A percentile compares a stretch with the other conserved stretches of the same genome.
These are phyloP conservation scores for Yamadazyma siamensis DNA, from an alignment of 1,139 yeast species.

Conservation along the genomic window DNA sequence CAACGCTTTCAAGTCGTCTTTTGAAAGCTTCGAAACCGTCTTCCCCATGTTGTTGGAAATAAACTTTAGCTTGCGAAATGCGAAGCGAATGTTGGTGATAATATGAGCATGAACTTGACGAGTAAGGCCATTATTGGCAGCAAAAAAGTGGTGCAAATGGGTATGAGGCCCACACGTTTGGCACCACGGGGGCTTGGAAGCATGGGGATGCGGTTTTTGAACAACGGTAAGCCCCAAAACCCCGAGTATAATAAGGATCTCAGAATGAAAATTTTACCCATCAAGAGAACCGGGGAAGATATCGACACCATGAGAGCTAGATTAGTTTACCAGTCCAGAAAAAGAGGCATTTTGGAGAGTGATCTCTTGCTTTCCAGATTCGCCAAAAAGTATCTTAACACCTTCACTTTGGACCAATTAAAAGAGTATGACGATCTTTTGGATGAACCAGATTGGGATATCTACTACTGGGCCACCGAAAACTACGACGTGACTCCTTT, in stretches of 20 bases:
- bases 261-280: constrained; percentile 64
- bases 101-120: too few species aligned
- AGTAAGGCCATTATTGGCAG: too few species aligned
- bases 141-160: too few species aligned
- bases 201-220: constrained; percentile 22
- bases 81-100: too few species aligned
- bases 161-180: too few species aligned
- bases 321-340: constrained; percentile 84
- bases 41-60: constrained; percentile 98
- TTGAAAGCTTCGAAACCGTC: constrained; percentile 87
- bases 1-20: constrained; percentile 81
- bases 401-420: constrained; percentile 62
- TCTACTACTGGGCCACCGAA: constrained; percentile 94
- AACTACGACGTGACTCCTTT: constrained; percentile 77
- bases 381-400: constrained; percentile 67
- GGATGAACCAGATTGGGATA: constrained; percentile 98
- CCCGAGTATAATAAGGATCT: constrained; percentile 35
- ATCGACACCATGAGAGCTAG: constrained; percentile 79
- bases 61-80: too few species aligned
- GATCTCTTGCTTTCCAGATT: constrained; percentile 82
- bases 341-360: constrained; percentile 93
- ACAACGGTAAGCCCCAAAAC: constrained; percentile 45
- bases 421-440: constrained; percentile 82
- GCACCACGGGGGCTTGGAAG: too few species aligned
- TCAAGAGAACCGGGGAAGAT: constrained; percentile 72